phyloP scores from a whole-genome alignment of 1,139 yeast genomes.

The Kodamaea anthophila region DNA sequence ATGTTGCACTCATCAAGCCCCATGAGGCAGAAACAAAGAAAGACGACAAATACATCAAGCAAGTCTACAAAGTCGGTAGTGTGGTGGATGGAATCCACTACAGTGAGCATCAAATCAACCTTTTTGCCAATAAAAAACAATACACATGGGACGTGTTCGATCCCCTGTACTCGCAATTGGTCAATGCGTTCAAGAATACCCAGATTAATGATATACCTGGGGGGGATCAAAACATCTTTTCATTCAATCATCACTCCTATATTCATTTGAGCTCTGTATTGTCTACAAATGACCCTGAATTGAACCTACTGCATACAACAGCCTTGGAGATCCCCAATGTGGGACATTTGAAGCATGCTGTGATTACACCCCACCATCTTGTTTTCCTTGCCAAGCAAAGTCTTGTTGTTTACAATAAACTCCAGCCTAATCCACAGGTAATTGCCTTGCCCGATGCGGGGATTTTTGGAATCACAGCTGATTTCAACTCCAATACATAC shows the following conservation, averaged over 20 bases:
- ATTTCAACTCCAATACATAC: slow-evolving; percentile 34
- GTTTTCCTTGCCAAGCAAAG: slow-evolving; percentile 6
- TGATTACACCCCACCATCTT: slow-evolving; percentile 12
- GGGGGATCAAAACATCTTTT: too few species aligned
- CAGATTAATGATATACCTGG: too few species aligned
- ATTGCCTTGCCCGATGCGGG: slow-evolving; percentile 18
- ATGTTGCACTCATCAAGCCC: slow-evolving; percentile 23
- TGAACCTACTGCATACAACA: slow-evolving; percentile 11
- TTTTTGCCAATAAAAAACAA: slow-evolving; percentile 22
- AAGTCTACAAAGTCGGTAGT: slow-evolving; percentile 19
- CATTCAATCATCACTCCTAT: too few species aligned
- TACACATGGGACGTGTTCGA: slow-evolving; percentile 36
- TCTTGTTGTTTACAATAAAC: slow-evolving; percentile 12
- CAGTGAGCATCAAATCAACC: slow-evolving; percentile 26
- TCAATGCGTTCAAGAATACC: slow-evolving; percentile 27
- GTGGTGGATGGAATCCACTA: slow-evolving; percentile 17
- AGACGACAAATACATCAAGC: slow-evolving; percentile 33
- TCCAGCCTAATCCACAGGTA: slow-evolving; percentile 4
- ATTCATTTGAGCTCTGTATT: too few species aligned
- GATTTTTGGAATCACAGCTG: slow-evolving; percentile 56
- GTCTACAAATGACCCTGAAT: slow-evolving; percentile 26
- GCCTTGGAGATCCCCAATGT: slow-evolving; percentile 1
- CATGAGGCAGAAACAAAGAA: slow-evolving; percentile 24
- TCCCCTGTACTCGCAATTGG: slow-evolving; percentile 21
- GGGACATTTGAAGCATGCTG: slow-evolving; percentile 4